Conservation (phyloP, 495 filamentous ascomycete genomes). For the Xylaria longipes region DNA sequence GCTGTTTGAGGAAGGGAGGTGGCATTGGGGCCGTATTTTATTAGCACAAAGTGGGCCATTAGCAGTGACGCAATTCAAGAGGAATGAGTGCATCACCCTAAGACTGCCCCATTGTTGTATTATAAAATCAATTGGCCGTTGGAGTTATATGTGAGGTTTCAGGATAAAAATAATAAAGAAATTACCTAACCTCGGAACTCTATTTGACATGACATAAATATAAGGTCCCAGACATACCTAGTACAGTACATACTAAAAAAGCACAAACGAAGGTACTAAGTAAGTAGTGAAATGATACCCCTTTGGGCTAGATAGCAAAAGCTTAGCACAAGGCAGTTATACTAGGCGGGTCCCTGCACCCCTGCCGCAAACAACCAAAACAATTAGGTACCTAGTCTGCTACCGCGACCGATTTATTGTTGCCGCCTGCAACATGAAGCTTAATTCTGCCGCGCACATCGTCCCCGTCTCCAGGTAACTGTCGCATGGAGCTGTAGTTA, state of each 20-base stretch:
- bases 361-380: conserved; percentile 29
- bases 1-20: conserved; percentile 6
- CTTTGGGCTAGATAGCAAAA: neutral
- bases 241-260: too few species aligned
- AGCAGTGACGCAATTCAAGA: conserved; percentile 10
- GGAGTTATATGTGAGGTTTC: neutral
- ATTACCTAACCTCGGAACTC: too few species aligned
- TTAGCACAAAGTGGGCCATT: neutral
- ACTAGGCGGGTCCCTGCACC: neutral
- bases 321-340: neutral
- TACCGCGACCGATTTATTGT: neutral
- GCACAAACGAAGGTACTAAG: too few species aligned
- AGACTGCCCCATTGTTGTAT: neutral
- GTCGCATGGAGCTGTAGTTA: neutral
- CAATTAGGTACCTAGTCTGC: conserved; percentile 15
- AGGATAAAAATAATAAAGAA: neutral
- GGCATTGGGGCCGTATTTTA: neutral
- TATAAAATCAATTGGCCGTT: too few species aligned
- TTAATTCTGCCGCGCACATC: neutral
- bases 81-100: neutral
- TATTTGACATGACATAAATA: too few species aligned
- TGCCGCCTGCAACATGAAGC: neutral
- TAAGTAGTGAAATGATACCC: neutral
- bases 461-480: neutral
- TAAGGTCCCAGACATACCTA: too few species aligned